Percentiles rank a stretch among this genome's conserved stretches.
Conservation (phyloP, 768 basidiomycete genomes). For the Dentipellis fragilis region DNA sequence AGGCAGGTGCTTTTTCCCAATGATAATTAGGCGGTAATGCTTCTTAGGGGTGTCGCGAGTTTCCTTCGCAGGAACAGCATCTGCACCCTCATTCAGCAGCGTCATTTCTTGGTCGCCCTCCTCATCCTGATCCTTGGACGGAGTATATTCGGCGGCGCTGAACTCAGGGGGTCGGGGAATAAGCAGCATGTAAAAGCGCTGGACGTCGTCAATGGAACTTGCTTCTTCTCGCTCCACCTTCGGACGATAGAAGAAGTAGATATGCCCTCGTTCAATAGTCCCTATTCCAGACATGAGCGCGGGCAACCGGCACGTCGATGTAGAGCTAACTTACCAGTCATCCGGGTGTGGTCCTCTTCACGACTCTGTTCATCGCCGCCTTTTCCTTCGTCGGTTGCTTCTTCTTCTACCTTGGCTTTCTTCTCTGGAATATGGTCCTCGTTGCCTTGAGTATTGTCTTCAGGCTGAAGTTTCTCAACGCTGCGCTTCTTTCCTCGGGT, state of each 20-base stretch:
- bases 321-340: background rate
- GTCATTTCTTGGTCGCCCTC: constrained; percentile 31
- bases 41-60: constrained; percentile 26
- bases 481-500: background rate
- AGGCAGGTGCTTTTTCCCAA: constrained; percentile 53
- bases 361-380: background rate
- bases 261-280: constrained; percentile 46
- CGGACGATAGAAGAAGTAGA: constrained; percentile 59
- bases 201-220: constrained; percentile 45
- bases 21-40: constrained; percentile 37
- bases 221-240: constrained; percentile 43
- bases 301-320: too few species aligned
- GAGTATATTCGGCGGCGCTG: constrained; percentile 10
- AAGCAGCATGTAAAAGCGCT: constrained; percentile 50
- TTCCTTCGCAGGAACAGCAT: constrained; percentile 37
- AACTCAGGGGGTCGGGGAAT: constrained; percentile 44
- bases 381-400: background rate
- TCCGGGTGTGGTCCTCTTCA: background rate
- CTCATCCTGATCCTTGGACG: constrained; percentile 12
- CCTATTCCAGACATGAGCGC: constrained; percentile 21
- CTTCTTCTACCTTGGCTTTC: background rate
- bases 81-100: constrained; percentile 32
- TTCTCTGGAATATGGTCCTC: background rate
- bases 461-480: background rate
- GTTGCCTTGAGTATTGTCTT: background rate